Percentiles rank a stretch among this genome's conserved stretches.
Evolutionary conservation across 225 moss, liverwort and hornwort species (phyloP).

Genomic region (Physcomitrium patens): DNA sequence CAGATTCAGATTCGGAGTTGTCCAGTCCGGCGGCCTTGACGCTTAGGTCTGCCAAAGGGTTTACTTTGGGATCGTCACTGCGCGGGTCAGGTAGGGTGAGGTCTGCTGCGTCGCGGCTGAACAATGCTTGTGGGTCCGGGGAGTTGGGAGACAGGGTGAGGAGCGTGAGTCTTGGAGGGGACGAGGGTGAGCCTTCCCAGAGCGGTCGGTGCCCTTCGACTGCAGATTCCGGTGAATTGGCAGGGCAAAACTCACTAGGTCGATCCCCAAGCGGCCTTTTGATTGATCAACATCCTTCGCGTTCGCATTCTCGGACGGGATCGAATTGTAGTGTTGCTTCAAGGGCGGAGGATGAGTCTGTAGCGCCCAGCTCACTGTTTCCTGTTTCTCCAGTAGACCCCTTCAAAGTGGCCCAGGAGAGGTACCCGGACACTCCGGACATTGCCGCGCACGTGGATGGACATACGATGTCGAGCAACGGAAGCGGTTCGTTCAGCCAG

Average conservation of each 20-base stretch:
- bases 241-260: conserved; percentile 35
- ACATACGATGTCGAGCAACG: conserved; percentile 37
- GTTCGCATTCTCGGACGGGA: conserved; percentile 33
- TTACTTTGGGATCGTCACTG: conserved; percentile 10
- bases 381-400: conserved; percentile 34
- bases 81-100: conserved; percentile 47
- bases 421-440: conserved; percentile 67
- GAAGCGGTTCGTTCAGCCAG: conserved; percentile 39
- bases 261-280: conserved; percentile 38
- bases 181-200: conserved; percentile 63
- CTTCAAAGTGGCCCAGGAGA: conserved; percentile 47
- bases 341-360: conserved; percentile 59
- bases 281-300: conserved; percentile 35
- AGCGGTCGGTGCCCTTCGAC: conserved; percentile 33
- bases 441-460: conserved; percentile 60
- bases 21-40: conserved; percentile 35
- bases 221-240: conserved; percentile 49
- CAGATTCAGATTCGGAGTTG: conserved; percentile 64
- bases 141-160: conserved; percentile 54
- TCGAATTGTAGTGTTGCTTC: conserved; percentile 67
- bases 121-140: conserved; percentile 40
- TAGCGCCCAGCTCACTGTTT: conserved; percentile 34
- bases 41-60: conserved; percentile 19
- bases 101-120: conserved; percentile 40
- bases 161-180: conserved; percentile 50